Evolutionary conservation across 2,329 filamentous ascomycete species (phyloP), one percentile per base, ranked within the genome.

Genomic region (Colletotrichum spinosum): DNA sequence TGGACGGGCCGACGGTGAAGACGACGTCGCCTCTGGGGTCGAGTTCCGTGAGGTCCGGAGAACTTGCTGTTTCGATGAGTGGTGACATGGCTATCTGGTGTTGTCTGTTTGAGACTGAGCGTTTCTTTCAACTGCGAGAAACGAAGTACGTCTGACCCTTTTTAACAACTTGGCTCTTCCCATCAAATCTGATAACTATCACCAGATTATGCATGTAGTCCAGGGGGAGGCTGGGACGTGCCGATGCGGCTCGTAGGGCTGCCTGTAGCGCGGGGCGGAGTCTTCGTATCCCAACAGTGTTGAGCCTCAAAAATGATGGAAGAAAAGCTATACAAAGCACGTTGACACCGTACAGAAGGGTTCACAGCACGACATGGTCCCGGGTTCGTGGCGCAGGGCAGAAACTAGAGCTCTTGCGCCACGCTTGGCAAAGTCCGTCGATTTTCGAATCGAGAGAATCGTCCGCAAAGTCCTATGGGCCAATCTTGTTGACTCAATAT

Each of bases 1-100:
- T 48, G 15, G 53, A 38, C 12, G 17, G 12, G 42, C 60, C 60
- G 39, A 62, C 60, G 17, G 52, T 39, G 60, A 62, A 62, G 60
- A 62, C 53, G 25, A 62, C 34, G 17, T 62, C 60, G 4, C 60
- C 60, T 15, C 53, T 38, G 11, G 15, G 46, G 35, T 62, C 60
- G 35, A 62, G 38, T 42, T 62, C 53, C 6, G 53, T 62, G 38
- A 62, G 60, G 10, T 42, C 53, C 15, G 58, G 37, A 34, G 48
- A 25, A 10, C n/a, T 34, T 17, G 39, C n/a, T 12, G 17, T 44
- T 17, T 62, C 60, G 37, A 41, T 45, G 34, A 50, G n/a, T 12
- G 52, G 59, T 4, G 59, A 56, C 59, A 61, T 61, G 42, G 2
- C 15, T 51, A 25, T 48, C 15, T 48, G 8, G 11, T 48, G 6